phyloP scores from a whole-genome alignment of 192 early-diverging fungal species.

The Backusella psychrophila region DNA sequence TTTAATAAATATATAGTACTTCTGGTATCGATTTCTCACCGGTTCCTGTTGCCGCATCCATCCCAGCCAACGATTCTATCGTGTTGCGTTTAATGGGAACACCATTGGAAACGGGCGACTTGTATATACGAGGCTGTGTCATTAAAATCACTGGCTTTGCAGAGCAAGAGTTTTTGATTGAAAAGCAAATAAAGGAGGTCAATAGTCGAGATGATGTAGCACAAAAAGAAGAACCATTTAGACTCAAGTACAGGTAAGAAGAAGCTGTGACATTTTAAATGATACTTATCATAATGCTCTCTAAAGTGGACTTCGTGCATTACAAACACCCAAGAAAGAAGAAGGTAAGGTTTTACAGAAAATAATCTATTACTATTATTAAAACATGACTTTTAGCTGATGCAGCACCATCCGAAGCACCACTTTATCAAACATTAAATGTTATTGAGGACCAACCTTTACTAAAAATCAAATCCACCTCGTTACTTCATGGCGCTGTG shows the following conservation, averaged over 20 bases:
- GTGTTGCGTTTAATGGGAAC: conserved; percentile 61
- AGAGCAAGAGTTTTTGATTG: conserved; percentile 54
- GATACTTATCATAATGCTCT: background rate
- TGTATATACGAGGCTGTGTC: conserved; percentile 62
- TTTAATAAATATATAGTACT: conserved; percentile 42
- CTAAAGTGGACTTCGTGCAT: background rate
- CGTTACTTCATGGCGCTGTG: conserved; percentile 57
- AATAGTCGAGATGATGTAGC: background rate
- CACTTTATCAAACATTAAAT: background rate
- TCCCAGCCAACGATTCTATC: conserved; percentile 61
- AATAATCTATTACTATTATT: no score
- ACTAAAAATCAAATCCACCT: conserved; percentile 63
- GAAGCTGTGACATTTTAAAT: no score
- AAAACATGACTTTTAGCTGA: background rate
- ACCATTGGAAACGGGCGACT: conserved; percentile 57
- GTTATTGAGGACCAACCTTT: conserved; percentile 70
- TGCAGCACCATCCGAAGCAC: background rate
- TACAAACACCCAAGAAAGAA: background rate
- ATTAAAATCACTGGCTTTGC: conserved; percentile 55
- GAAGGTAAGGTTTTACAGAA: background rate
- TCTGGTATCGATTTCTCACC: conserved; percentile 61
- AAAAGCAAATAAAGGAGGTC: background rate
- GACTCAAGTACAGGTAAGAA: conserved; percentile 7
- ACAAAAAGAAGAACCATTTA: conserved; percentile 5
- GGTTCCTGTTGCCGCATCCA: conserved; percentile 50